These are phyloP conservation scores for Rhododendron ovatum DNA, from an alignment of 148 eudicot species.

Conservation along the genomic window DNA sequence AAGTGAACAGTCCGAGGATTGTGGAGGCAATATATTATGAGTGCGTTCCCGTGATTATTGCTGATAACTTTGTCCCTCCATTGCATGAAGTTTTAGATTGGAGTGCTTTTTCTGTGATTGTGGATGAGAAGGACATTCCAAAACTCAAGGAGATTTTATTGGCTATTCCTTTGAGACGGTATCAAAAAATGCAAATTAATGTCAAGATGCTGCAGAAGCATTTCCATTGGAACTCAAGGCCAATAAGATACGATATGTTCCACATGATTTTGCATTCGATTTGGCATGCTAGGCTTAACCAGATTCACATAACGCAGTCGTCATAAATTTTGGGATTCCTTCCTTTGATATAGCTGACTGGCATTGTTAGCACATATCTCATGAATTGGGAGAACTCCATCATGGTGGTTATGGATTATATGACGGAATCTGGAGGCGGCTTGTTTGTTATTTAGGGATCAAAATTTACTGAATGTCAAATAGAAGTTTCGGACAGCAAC, in stretches of 20 bases:
- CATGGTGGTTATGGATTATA: not conserved
- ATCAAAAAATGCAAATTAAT: conserved; percentile 60
- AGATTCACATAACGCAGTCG: conserved; percentile 44
- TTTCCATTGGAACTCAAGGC: conserved; percentile 70
- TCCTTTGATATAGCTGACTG: not conserved
- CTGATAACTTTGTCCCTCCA: conserved; percentile 79
- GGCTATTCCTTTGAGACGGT: conserved; percentile 56
- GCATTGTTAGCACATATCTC: not conserved
- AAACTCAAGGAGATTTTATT: conserved; percentile 65
- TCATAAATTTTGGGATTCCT: conserved; percentile 16
- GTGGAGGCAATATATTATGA: conserved; percentile 93
- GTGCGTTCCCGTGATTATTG: conserved; percentile 90
- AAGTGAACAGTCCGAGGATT: conserved; percentile 95
- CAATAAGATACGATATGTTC: conserved; percentile 76
- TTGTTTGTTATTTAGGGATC: not conserved
- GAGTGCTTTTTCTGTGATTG: conserved; percentile 69
- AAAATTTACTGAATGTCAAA: not conserved
- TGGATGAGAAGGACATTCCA: conserved; percentile 84
- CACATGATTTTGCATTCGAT: conserved; percentile 95
- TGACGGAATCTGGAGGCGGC: not conserved
- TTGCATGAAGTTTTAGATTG: conserved; percentile 71
- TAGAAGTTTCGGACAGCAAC: not conserved
- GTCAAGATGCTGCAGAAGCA: conserved; percentile 86
- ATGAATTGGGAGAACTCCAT: not conserved
- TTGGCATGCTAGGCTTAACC: conserved; percentile 79